A percentile compares a stretch with the other conserved stretches of the same genome.
Evolutionary conservation across 768 basidiomycete species (phyloP).

Genomic region (Pulveroboletus ravenelii): DNA sequence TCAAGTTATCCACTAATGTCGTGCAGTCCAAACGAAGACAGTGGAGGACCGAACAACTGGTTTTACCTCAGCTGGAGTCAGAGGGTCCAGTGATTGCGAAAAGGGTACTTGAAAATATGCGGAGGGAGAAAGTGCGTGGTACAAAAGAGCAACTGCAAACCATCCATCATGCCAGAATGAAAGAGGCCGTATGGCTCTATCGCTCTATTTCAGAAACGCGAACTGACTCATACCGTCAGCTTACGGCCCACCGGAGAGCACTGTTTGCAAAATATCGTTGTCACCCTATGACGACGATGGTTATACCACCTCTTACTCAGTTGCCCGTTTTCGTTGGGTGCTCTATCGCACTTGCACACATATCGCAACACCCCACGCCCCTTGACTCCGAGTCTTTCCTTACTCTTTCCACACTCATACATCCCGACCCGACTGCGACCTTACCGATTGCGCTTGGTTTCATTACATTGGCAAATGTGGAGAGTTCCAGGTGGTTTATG

Average conservation of each 20-base stretch:
- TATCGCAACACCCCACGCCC: constrained; percentile 55
- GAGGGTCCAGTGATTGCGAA: constrained; percentile 40
- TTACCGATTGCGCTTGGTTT: constrained; percentile 70
- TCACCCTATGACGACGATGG: constrained; percentile 51
- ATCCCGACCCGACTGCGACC: constrained; percentile 65
- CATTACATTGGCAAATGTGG: constrained; percentile 74
- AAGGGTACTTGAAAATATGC: constrained; percentile 45
- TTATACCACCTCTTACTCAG: constrained; percentile 60
- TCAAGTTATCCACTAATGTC: constrained; percentile 13
- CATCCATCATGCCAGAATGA: constrained; percentile 44
- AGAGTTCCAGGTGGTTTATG: constrained; percentile 71
- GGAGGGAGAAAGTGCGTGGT: constrained; percentile 47
- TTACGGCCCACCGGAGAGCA: constrained; percentile 51
- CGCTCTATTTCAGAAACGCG: not conserved
- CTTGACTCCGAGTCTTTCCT: constrained; percentile 77
- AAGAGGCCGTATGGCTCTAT: constrained; percentile 38
- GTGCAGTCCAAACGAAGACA: constrained; percentile 57
- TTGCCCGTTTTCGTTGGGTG: constrained; percentile 69
- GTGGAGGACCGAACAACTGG: constrained; percentile 55
- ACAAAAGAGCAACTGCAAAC: constrained; percentile 48
- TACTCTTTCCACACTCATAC: constrained; percentile 63
- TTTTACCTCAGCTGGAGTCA: constrained; percentile 51
- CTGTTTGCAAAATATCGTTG: constrained; percentile 59
- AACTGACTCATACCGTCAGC: constrained; percentile 31
- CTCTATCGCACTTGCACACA: constrained; percentile 51